Conservation (phyloP, 1,139 yeast genomes). For the Saccharomycopsis hybrid region DNA sequence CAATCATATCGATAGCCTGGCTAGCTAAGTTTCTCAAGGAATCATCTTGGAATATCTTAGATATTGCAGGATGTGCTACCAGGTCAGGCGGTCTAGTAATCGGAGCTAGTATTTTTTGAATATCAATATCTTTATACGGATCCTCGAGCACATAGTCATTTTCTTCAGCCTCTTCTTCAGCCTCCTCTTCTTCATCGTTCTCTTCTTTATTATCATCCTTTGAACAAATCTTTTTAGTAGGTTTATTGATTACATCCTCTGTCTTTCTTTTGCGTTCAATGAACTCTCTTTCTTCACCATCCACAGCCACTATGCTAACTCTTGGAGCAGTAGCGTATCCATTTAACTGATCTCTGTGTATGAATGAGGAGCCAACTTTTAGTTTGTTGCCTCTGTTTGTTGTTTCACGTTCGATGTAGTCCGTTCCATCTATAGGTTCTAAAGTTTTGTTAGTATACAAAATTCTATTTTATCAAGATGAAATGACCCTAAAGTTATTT, state of each 20-base stretch:
- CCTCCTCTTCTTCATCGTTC: constrained; percentile 21
- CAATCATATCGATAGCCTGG: constrained; percentile 71
- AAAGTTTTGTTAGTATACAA: too few relatives aligned
- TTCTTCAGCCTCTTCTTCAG: constrained; percentile 26
- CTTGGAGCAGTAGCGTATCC: constrained; percentile 24
- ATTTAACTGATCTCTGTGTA: constrained; percentile 29
- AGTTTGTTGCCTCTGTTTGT: constrained; percentile 60
- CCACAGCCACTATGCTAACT: constrained; percentile 7
- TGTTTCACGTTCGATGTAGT: constrained; percentile 21
- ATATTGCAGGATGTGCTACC: constrained; percentile 62
- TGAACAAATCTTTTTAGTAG: constrained; percentile 24
- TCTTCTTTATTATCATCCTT: constrained; percentile 23
- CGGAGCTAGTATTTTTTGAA: constrained; percentile 62
- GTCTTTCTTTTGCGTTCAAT: constrained; percentile 26
- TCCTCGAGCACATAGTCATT: constrained; percentile 33
- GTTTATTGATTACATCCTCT: constrained; percentile 22
- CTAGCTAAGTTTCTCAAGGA: constrained; percentile 51
- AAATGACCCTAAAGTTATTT: too few relatives aligned
- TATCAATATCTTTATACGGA: constrained; percentile 36
- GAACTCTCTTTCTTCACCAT: constrained; percentile 28
- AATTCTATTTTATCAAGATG: too few relatives aligned
- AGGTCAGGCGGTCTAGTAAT: constrained; percentile 76
- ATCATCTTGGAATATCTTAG: constrained; percentile 53
- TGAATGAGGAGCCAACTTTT: constrained; percentile 37
- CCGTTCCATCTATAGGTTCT: too few relatives aligned